These are phyloP conservation scores for Rhodotorula sp. DNA, from an alignment of 1,284 basidiomycete genomes.

Conservation along the genomic window DNA sequence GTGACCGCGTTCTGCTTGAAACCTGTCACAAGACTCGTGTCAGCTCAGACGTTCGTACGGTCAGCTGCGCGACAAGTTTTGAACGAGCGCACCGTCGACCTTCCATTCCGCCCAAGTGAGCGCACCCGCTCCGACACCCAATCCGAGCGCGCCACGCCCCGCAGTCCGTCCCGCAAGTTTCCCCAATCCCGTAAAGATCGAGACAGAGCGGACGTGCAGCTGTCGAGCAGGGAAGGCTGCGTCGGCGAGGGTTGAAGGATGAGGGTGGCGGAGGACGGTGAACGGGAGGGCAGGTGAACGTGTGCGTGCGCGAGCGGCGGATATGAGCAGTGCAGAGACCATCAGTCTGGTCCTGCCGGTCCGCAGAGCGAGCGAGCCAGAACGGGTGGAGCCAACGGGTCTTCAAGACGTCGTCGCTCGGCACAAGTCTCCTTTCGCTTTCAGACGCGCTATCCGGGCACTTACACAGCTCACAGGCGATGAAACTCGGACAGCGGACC, in stretches of 20 bases:
- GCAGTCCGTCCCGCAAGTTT: constrained; percentile 37
- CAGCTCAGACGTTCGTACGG: constrained; percentile 2
- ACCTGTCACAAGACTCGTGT: constrained; percentile 14
- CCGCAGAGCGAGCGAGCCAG: too few relatives aligned
- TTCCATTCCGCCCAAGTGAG: constrained; percentile 90
- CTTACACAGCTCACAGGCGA: too few relatives aligned
- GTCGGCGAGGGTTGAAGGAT: neutral
- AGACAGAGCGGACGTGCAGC: constrained; percentile 35
- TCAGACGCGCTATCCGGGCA: too few relatives aligned
- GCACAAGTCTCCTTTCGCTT: too few relatives aligned
- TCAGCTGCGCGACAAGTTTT: neutral
- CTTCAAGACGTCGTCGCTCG: too few relatives aligned
- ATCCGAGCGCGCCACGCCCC: constrained; percentile 29
- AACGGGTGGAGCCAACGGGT: too few relatives aligned
- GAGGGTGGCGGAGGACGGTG: constrained; percentile 16
- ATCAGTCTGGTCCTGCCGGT: too few relatives aligned
- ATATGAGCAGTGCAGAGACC: too few relatives aligned
- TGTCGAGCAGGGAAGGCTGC: neutral
- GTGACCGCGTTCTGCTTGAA: constrained; percentile 34
- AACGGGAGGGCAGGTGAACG: neutral
- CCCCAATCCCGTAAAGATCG: constrained; percentile 35
- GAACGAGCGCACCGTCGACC: constrained; percentile 69
- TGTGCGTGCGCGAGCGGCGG: too few relatives aligned
- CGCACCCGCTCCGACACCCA: constrained; percentile 73
- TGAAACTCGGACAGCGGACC: too few relatives aligned